phyloP scores from a whole-genome alignment of 495 filamentous ascomycete genomes.

The Terfezia boudieri region DNA sequence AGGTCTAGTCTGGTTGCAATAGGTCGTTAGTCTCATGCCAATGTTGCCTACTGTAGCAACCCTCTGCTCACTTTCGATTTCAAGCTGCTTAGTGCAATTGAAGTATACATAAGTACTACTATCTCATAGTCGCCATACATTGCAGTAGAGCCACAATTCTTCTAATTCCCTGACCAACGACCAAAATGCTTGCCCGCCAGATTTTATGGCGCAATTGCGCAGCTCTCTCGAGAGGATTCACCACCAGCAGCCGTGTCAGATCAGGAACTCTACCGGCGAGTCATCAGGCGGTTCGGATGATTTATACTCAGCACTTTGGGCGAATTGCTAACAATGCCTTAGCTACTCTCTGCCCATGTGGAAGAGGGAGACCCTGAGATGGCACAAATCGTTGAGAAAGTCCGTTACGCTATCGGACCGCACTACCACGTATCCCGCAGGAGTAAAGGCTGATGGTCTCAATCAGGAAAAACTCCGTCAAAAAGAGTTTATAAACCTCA shows the following conservation, averaged over 20 bases:
- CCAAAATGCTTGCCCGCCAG: background rate
- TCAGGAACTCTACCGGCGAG: background rate
- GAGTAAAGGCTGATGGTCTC: background rate
- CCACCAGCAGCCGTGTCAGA: background rate
- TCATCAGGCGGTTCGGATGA: background rate
- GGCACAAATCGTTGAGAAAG: slow-evolving; percentile 73
- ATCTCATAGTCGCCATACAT: too few species aligned
- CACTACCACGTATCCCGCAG: background rate
- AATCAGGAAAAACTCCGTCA: slow-evolving; percentile 77
- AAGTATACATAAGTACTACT: too few species aligned
- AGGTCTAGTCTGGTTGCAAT: too few species aligned
- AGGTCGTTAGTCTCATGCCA: too few species aligned
- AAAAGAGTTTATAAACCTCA: slow-evolving; percentile 95
- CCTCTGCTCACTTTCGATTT: too few species aligned
- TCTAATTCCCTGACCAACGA: background rate
- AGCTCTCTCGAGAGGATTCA: background rate
- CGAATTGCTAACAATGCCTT: background rate
- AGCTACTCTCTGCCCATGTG: slow-evolving; percentile 62
- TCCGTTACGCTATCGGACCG: slow-evolving; percentile 16
- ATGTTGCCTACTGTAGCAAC: too few species aligned
- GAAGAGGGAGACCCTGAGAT: slow-evolving; percentile 71
- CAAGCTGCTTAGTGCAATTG: too few species aligned
- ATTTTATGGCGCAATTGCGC: too few species aligned
- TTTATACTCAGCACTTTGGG: background rate
- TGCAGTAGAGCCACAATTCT: background rate